Evolutionary conservation across 2,329 filamentous ascomycete species (phyloP).

Genomic region (Apiospora malaysiana): DNA sequence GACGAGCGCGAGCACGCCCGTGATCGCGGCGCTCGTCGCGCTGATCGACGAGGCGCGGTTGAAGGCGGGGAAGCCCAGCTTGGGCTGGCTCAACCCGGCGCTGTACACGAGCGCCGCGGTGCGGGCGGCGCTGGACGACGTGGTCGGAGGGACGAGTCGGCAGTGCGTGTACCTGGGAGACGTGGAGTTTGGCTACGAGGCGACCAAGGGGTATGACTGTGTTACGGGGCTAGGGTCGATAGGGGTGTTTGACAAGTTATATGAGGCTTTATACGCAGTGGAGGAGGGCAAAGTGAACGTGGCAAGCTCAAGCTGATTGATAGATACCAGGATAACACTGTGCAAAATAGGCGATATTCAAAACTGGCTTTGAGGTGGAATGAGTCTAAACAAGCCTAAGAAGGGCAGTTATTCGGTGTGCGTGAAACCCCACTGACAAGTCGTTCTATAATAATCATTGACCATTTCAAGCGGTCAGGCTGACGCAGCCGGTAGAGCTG

Average conservation of each 20-base stretch:
- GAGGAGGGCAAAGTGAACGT: not conserved
- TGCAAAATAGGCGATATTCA: too few species aligned
- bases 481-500: conserved; percentile 47
- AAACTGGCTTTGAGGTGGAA: too few species aligned
- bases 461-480: conserved; percentile 28
- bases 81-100: conserved; percentile 60
- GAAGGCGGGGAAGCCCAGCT: conserved; percentile 50
- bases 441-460: too few species aligned
- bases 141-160: conserved; percentile 46
- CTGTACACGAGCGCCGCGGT: conserved; percentile 49
- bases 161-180: conserved; percentile 46
- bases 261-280: not conserved
- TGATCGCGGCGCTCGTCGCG: conserved; percentile 60
- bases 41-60: conserved; percentile 60
- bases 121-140: conserved; percentile 46
- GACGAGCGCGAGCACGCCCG: conserved; percentile 56
- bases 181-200: conserved; percentile 51
- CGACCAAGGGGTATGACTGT: conserved; percentile 52
- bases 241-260: conserved; percentile 42
- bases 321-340: not conserved
- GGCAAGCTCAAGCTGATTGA: not conserved
- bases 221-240: conserved; percentile 58
- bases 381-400: not conserved
- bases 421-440: too few species aligned
- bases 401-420: not conserved